Evolutionary conservation across 352 stramenopile genomes (phyloP).

Genomic region (Pythium periplocum): DNA sequence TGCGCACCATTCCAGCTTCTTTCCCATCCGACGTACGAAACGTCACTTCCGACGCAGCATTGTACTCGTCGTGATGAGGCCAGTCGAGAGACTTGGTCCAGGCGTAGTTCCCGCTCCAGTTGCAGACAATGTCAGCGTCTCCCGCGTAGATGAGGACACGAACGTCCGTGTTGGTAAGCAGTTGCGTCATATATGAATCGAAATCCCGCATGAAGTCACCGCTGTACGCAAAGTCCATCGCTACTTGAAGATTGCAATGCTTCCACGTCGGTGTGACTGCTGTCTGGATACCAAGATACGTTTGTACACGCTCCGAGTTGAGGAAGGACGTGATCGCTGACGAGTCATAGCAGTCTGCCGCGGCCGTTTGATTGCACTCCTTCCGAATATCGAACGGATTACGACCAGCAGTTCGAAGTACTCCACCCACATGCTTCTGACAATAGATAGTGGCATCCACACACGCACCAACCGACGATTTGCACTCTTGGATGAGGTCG

Average conservation of each 20-base stretch:
- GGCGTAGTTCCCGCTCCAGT: conserved; percentile 89
- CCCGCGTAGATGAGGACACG: conserved; percentile 89
- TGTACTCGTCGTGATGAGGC: conserved; percentile 69
- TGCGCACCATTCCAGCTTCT: conserved; percentile 13
- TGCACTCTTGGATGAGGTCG: too few relatives aligned
- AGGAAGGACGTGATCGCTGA: conserved; percentile 12
- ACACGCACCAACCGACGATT: too few relatives aligned
- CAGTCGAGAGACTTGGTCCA: conserved; percentile 87
- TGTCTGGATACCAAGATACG: conserved; percentile 26
- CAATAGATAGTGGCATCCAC: too few relatives aligned
- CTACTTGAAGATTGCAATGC: conserved; percentile 84
- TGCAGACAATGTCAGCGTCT: conserved; percentile 92
- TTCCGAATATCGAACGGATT: conserved; percentile 64
- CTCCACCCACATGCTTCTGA: conserved; percentile 3
- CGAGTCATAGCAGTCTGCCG: too few relatives aligned
- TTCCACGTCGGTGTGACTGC: conserved; percentile 45
- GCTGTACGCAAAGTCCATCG: conserved; percentile 68
- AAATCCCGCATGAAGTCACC: conserved; percentile 93
- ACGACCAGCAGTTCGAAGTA: neutral
- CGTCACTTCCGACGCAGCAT: conserved; percentile 5
- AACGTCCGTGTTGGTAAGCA: conserved; percentile 39
- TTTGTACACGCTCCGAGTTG: conserved; percentile 19
- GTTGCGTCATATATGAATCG: conserved; percentile 66
- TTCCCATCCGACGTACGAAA: conserved; percentile 6
- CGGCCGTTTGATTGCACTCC: conserved; percentile 9